Evolutionary conservation across 768 basidiomycete species (phyloP), one percentile per base, ranked within the genome.

Genomic region (Ramaria rubella): DNA sequence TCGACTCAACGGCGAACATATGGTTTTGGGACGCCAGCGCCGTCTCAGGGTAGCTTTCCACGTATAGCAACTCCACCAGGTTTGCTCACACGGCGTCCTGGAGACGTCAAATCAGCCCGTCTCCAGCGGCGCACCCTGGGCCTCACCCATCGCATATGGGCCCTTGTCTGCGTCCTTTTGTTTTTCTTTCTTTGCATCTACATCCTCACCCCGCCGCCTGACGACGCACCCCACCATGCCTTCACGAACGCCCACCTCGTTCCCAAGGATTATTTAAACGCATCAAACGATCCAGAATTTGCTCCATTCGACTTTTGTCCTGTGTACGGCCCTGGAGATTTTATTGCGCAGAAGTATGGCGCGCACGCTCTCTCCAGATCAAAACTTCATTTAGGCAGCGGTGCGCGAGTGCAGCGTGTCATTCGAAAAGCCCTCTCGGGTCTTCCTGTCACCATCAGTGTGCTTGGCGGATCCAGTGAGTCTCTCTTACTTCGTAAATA

Each of bases 281-380:
- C 75, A 43, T 62, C 73, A 34, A 66, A 71, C 36, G 62, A 64
- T 12, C 69, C 78, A 49, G 72, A 81, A 51, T 63, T 72, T 14
- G 77, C 79, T 23, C 76, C 79, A 6, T 99, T 99, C 69, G 73
- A 77, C 1, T 99, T 98, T 69, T 99, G 95, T 68, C 95, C 95
- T 0, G 77, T 83, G 1, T 90, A 87, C 66, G 90, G 91, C 1
- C 85, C 86, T 2, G 83, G 82, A 1, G 95, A 98, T 69, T 77
- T 78, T 33, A 76, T 97, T 44, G 90, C 85, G 2, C 70, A 75
- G 24, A 87, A 87, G 69, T 90, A 96, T 66, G 90, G 94, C 14
- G 76, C 85, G 2, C 73, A 85, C 55, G 73, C 81, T 12, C 77
- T 97, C 15, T 77, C 89, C 11, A 85, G 85, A 70, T 90, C 81